Percentiles rank a stretch among this genome's conserved stretches.
These are phyloP conservation scores for Xylaria curta DNA, from an alignment of 495 filamentous ascomycete species.

Conservation along the genomic window DNA sequence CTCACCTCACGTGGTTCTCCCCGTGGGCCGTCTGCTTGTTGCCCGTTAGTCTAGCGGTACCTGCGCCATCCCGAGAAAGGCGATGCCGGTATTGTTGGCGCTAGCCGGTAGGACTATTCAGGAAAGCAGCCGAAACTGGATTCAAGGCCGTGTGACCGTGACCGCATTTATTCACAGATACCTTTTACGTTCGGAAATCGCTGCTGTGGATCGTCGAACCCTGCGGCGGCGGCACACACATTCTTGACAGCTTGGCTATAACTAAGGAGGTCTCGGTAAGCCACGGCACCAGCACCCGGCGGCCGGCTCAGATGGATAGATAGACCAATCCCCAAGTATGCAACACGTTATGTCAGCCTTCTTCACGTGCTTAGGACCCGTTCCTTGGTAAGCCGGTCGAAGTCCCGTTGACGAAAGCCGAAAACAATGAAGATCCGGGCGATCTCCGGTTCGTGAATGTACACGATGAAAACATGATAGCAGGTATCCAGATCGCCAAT, in stretches of 20 bases:
- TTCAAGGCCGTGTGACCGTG: background rate
- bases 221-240: background rate
- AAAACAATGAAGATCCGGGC: background rate
- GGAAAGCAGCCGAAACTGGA: constrained; percentile 16
- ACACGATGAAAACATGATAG: background rate
- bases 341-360: too few species aligned
- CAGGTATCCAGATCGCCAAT: background rate
- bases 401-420: background rate
- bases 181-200: background rate
- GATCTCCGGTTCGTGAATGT: background rate
- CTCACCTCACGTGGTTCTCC: constrained; percentile 1
- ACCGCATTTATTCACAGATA: background rate
- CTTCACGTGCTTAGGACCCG: background rate
- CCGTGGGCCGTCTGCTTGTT: background rate
- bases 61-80: constrained; percentile 28
- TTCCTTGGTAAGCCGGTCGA: background rate
- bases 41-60: constrained; percentile 10
- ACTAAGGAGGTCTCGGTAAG: background rate
- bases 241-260: background rate
- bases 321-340: background rate
- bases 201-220: constrained; percentile 2
- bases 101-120: constrained; percentile 27
- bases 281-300: background rate
- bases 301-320: background rate
- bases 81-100: constrained; percentile 9